Evolutionary conservation across 1,284 basidiomycete genomes (phyloP), one percentile per base, ranked within the genome.

Genomic region (Apiotrichum gracile): DNA sequence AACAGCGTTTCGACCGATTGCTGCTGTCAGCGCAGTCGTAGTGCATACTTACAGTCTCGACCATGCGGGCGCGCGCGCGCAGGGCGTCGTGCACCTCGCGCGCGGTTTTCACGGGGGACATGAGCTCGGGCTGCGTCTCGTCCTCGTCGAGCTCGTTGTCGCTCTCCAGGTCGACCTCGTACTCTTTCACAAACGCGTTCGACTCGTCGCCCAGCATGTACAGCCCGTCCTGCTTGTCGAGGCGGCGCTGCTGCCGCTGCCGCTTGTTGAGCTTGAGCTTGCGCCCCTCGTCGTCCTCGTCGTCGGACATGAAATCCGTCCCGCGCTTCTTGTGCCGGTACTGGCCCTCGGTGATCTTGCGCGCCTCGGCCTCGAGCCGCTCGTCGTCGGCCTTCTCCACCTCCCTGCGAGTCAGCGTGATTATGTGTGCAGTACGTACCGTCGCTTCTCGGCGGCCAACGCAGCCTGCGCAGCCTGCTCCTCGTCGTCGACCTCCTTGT

Each of bases 321-420:
- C 69, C 69, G 13, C 56, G 51, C 4, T 59, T 58, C 49, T 67
- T 68, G 21, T 33, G 49, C 5, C 71, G 55, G 43, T 64, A 51
- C 49, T 66, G 39, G 33, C 71, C 71, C 27, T 66, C 66, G 5
- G 58, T 64, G 38, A 73, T 61, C 47, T 69, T 68, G 33, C 60
- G 58, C 3, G 71, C 69, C 43, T 66, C 64, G 1, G 58, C 64
- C 44, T 68, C 66, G 2, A 63, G 58, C 27, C 60, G 63, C 12
- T 57, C 65, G 49, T 73, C 71, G 45, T 73, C 71, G 9, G 54
- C 63, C 17, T 49, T 26, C 24, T 63, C 59, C 16, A 69, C 61
- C 45, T 72, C 65, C 21, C 68, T 69, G 40, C 17, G 24, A 7
- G 3, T 12, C 4, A 5, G 27, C 7, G 8, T 10, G 8, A 3